A percentile compares a stretch with the other conserved stretches of the same genome.
Evolutionary conservation across 805 yeast species (phyloP).

Genomic region (Wickerhamiella galacta): DNA sequence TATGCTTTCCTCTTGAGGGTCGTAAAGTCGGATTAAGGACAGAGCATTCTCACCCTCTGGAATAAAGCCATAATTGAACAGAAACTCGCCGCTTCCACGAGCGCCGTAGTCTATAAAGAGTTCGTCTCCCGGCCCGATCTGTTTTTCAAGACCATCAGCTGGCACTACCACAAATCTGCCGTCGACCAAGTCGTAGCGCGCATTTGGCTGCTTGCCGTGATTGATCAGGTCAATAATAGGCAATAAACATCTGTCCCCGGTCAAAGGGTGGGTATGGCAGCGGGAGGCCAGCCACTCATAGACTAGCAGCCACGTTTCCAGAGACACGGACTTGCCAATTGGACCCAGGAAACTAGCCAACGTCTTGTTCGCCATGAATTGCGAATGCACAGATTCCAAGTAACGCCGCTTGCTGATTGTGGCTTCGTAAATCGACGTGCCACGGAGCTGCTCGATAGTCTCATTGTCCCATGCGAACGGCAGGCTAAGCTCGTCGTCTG

Average conservation of each 20-base stretch:
- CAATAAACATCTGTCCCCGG: constrained; percentile 28
- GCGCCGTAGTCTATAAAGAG: constrained; percentile 24
- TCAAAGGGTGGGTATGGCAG: constrained; percentile 17
- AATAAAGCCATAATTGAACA: constrained; percentile 27
- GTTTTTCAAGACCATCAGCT: not conserved
- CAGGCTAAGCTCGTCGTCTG: constrained; percentile 14
- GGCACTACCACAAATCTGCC: not conserved
- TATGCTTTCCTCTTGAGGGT: constrained; percentile 10
- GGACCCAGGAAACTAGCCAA: constrained; percentile 3
- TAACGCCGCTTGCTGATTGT: constrained; percentile 12
- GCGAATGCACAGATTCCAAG: constrained; percentile 13
- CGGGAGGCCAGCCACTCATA: constrained; percentile 25
- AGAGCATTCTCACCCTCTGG: constrained; percentile 10
- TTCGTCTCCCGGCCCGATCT: constrained; percentile 13
- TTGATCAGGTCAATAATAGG: constrained; percentile 41
- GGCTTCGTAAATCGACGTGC: constrained; percentile 17
- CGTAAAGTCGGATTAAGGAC: constrained; percentile 6
- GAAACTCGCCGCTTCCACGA: constrained; percentile 22
- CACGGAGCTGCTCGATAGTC: constrained; percentile 13
- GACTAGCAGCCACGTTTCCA: constrained; percentile 19
- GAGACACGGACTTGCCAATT: constrained; percentile 6
- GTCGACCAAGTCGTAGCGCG: constrained; percentile 23
- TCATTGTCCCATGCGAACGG: constrained; percentile 18
- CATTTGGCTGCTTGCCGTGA: constrained; percentile 23
- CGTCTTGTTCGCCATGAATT: constrained; percentile 8